phyloP scores from a whole-genome alignment of 2,329 filamentous ascomycete species.

The Colletotrichum simmondsii region DNA sequence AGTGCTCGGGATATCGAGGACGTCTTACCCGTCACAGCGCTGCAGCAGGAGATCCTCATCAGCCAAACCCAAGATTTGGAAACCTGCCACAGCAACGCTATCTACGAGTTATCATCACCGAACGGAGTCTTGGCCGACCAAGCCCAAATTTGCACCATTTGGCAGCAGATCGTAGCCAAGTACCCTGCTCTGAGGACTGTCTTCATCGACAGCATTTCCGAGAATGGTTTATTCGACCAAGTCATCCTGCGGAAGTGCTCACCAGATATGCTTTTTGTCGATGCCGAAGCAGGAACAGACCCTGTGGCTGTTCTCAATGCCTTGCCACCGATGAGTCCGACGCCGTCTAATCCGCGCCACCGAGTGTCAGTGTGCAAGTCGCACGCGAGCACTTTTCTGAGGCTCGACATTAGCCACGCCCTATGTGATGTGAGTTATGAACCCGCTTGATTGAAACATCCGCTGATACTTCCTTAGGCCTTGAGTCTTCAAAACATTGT shows the following conservation, averaged over 20 bases:
- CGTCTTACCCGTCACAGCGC: conserved; percentile 58
- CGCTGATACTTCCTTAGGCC: conserved; percentile 10
- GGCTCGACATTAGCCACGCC: conserved; percentile 62
- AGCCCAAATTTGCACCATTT: conserved; percentile 58
- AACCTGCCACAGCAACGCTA: conserved; percentile 55
- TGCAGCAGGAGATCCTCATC: conserved; percentile 62
- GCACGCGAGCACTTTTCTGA: conserved; percentile 54
- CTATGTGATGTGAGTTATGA: conserved; percentile 55
- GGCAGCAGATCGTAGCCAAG: conserved; percentile 59
- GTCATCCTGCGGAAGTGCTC: conserved; percentile 59
- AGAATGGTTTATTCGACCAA: conserved; percentile 61
- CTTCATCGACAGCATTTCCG: conserved; percentile 62
- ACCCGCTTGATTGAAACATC: background rate
- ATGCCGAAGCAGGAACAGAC: conserved; percentile 52
- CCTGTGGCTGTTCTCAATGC: conserved; percentile 51
- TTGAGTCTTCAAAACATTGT: conserved; percentile 58
- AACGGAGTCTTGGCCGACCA: conserved; percentile 53
- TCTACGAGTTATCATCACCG: conserved; percentile 58
- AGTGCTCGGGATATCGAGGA: conserved; percentile 59
- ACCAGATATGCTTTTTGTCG: conserved; percentile 64
- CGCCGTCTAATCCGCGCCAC: conserved; percentile 56
- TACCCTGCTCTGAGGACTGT: conserved; percentile 60
- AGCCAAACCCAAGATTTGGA: conserved; percentile 54
- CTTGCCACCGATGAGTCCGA: conserved; percentile 53
- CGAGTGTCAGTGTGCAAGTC: conserved; percentile 62